phyloP scores from a whole-genome alignment of 2,329 filamentous ascomycete species.

The Hypoxylon sp. region DNA sequence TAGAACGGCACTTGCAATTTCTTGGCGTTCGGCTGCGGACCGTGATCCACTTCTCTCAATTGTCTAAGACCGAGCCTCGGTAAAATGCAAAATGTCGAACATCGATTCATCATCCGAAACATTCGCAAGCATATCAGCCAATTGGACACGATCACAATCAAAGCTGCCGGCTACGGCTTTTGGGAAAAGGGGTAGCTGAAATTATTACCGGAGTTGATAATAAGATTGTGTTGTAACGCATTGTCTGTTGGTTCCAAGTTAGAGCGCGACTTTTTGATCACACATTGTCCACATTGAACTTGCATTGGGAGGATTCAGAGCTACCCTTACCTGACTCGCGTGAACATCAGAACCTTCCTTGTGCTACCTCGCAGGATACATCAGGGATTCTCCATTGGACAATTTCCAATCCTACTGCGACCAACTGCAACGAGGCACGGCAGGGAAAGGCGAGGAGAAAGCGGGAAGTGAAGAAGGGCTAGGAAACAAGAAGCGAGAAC shows the following conservation, averaged over 20 bases:
- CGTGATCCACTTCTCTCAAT: conserved; percentile 19
- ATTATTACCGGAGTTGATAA: conserved; percentile 9
- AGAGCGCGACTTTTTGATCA: background rate
- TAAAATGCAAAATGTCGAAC: conserved; percentile 38
- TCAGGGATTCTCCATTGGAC: background rate
- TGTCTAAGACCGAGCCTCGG: conserved; percentile 49
- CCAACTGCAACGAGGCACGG: conserved; percentile 4
- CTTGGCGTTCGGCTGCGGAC: conserved; percentile 35
- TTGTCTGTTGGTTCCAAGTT: background rate
- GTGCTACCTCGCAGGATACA: conserved; percentile 1
- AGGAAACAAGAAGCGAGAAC: conserved; percentile 5
- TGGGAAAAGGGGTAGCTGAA: background rate
- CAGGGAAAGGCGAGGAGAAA: conserved; percentile 1
- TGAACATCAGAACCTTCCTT: conserved; percentile 10
- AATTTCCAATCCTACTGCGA: background rate
- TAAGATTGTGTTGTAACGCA: conserved; percentile 4
- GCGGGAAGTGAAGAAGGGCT: background rate
- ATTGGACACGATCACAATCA: conserved; percentile 12
- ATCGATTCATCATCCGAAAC: conserved; percentile 25
- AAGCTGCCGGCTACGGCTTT: conserved; percentile 16
- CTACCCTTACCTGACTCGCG: conserved; percentile 7
- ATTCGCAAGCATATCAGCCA: conserved; percentile 7
- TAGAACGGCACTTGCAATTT: conserved; percentile 28
- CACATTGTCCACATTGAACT: background rate
- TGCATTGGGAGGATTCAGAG: conserved; percentile 10